Evolutionary conservation across 345 rosid species (phyloP).

Genomic region (Angophora floribunda): DNA sequence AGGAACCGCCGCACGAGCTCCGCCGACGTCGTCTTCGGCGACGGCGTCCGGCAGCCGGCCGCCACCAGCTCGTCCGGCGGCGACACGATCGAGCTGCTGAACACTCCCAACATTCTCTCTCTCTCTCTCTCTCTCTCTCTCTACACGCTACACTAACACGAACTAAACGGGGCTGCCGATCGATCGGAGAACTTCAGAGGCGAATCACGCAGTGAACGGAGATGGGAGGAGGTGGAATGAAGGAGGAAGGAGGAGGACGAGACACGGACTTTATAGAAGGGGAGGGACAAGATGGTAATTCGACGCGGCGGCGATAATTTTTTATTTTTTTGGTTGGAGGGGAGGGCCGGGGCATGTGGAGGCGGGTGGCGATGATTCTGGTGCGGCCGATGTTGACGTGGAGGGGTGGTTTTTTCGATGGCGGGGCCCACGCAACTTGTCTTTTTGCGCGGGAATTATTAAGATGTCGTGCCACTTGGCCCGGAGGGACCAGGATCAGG

Average conservation of each 20-base stretch:
- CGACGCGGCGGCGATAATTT: background rate
- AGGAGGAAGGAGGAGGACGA: background rate
- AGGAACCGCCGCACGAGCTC: conserved; percentile 59
- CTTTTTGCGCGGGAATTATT: background rate
- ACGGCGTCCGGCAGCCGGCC: conserved; percentile 90
- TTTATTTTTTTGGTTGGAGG: background rate
- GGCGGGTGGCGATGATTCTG: conserved; percentile 24
- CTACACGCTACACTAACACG: background rate
- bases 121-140: background rate
- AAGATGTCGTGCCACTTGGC: background rate
- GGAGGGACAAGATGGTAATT: background rate
- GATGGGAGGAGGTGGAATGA: background rate
- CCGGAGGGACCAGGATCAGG: background rate
- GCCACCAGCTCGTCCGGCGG: conserved; percentile 98
- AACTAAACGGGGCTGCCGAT: background rate
- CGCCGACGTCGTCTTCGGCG: conserved; percentile 63
- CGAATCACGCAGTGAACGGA: background rate
- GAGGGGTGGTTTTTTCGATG: background rate
- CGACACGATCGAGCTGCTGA: conserved; percentile 66
- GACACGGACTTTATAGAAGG: conserved; percentile 11
- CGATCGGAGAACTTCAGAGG: background rate
- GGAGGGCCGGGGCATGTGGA: background rate
- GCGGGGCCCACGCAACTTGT: conserved; percentile 1
- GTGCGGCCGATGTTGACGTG: conserved; percentile 10
- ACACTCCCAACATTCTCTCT: conserved; percentile 72